Evolutionary conservation across 305 asterid species (phyloP).

Genomic region (Fraxinus paxiana): DNA sequence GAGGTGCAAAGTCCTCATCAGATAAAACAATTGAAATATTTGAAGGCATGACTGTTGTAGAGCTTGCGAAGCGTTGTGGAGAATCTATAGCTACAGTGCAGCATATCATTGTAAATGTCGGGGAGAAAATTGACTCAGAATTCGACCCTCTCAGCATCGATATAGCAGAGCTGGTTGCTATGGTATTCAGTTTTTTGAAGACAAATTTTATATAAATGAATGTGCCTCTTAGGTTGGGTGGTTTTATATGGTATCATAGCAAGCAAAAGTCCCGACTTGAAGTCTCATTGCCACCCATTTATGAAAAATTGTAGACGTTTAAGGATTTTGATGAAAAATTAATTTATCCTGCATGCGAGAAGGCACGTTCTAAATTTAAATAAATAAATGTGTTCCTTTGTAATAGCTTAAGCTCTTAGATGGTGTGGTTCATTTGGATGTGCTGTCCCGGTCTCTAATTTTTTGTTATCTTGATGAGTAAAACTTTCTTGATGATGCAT

Average conservation of each 20-base stretch:
- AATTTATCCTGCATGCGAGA: neutral
- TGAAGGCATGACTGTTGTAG: conserved; percentile 77
- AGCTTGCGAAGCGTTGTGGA: conserved; percentile 86
- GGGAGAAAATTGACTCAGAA: conserved; percentile 88
- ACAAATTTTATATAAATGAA: neutral
- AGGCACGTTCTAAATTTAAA: neutral
- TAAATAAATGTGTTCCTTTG: neutral
- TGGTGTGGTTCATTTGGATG: neutral
- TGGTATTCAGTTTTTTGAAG: conserved; percentile 48
- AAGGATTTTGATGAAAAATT: neutral
- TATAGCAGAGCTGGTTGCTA: conserved; percentile 85
- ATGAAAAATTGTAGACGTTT: neutral
- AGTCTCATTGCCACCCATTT: neutral
- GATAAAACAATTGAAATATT: conserved; percentile 80
- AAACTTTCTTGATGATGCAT: neutral
- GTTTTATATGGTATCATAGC: neutral
- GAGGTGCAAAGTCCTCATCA: conserved; percentile 45
- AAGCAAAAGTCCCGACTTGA: neutral
- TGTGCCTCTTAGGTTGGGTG: neutral
- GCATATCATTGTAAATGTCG: conserved; percentile 70
- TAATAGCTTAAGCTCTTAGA: neutral
- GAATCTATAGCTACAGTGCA: conserved; percentile 58
- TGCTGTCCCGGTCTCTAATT: neutral
- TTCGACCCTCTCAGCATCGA: conserved; percentile 74
- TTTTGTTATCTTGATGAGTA: conserved; percentile 9